Evolutionary conservation across 2,329 filamentous ascomycete genomes (phyloP), one percentile per base, ranked within the genome.

Genomic region (Myriangium duriaei): DNA sequence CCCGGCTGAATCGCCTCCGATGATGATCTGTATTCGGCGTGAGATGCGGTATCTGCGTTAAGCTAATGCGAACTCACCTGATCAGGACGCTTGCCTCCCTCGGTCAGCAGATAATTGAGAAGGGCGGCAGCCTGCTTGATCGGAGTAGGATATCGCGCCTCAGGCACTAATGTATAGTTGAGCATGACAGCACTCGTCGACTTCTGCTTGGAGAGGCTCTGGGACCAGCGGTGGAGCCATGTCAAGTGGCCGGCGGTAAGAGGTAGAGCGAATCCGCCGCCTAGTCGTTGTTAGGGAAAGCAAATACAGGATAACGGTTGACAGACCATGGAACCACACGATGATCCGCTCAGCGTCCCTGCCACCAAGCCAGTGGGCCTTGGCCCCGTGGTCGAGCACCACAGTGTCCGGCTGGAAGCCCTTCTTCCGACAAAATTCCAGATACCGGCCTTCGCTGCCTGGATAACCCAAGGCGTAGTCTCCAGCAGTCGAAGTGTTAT

Each of bases 121-220:
- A 62, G 52, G 19, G 60, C 55, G 13, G 61, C 54, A 10, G 61
- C 65, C 53, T 72, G 62, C 42, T 56, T 51, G 5, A 71, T 53
- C 45, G 71, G 66, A 5, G 57, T 55, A 1, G 69, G 69, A 47
- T 71, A 72, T 29, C 52, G 50, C 4, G 43, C 52, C 26, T 63
- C 53, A 3, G 66, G 65, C 0, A 71, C 64, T n/a, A 77, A 63
- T 16, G 68, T 69, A 53, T 79, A 79, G 28, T 67, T 65, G n/a
- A 75, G 60, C 15, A 71, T 53, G 34, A 76, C 63, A 33, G 71
- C 54, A 19, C 60, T 57, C 36, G 69, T 63, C 17, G 50, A 45
- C 6, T 53, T 52, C n/a, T 55, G 50, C 37, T 50, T 49, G 18
- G 43, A 46, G 13, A 69, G 51, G n/a, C 59, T 53, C 26, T 60